Base-by-base conservation (phyloP, 2,329 filamentous ascomycete genomes). In the Pseudogymnoascus sp. region DNA sequence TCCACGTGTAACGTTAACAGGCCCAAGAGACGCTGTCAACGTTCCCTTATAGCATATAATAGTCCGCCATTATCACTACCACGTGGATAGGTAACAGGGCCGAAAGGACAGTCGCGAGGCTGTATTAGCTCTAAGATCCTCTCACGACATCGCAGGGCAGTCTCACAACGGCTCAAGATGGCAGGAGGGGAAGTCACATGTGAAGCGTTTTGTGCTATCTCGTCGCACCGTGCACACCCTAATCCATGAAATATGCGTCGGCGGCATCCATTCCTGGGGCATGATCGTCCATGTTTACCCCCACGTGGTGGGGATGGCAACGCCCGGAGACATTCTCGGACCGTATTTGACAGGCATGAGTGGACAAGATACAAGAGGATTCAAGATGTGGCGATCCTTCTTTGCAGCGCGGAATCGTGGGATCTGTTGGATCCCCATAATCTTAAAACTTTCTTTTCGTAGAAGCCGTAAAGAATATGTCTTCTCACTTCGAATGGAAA, bases 391-490 rank as follows among this genome's bases (percentile, higher is more conserved):
- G 28, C 28, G 28, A 57, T 36, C 51, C 10, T 57, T 21, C 28
- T 34, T 57, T 16, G 10, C 28, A 21, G 51, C 51, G 51, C 51
- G 51, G 16, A 57, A 36, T 57, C 28, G 16, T 7, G 51, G 28
- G n/a, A 57, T 34, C 25, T 57, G 8, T 34, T 13, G 28, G 51
- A 11, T 57, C 28, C 21, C 51, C 51, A 57, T 57, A 57, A 57
- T 57, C 51, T 57, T 57, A 57, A 57, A 57, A 57, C 51, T 36
- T 34, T 57, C 51, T 57, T 57, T 57, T 57, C 16, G 51, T 34
- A 57, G 51, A 36, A 57, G 25, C 51, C 5, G 28, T 6, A 14
- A 19, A 4, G n/a, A 19, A 57, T 31, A n/a, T 11, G 48, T 34
- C 48, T 57, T 57, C 28, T 34, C 16, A 13, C 51, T 34, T 34